Conservation (phyloP, 495 filamentous ascomycete species). For the Terfezia claveryi region DNA sequence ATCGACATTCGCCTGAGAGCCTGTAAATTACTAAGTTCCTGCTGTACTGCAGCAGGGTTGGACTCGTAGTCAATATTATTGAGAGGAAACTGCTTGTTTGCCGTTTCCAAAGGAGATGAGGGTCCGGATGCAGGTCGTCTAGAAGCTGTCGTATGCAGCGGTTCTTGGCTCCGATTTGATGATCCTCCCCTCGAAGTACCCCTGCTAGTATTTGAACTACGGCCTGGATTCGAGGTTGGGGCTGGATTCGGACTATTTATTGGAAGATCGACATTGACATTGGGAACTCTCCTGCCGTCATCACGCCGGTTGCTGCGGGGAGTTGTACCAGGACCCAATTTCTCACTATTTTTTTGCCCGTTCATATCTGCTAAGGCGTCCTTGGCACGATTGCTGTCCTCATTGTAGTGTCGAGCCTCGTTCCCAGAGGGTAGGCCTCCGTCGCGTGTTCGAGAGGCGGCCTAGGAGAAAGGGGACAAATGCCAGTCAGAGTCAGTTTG, state of each 20-base stretch:
- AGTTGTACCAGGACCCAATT: neutral
- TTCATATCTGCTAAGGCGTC: constrained; percentile 26
- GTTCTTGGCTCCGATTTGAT: constrained; percentile 10
- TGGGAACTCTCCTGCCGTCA: too few species aligned
- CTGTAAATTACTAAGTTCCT: constrained; percentile 87
- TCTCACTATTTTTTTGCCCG: neutral
- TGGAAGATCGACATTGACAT: too few species aligned
- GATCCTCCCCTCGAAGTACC: neutral
- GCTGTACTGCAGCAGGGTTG: constrained; percentile 72
- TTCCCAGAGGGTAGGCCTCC: constrained; percentile 38
- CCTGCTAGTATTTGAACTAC: too few species aligned
- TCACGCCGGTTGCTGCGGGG: too few species aligned
- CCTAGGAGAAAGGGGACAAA: constrained; percentile 1
- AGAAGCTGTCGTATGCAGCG: constrained; percentile 29
- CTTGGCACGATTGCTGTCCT: constrained; percentile 29
- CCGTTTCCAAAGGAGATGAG: constrained; percentile 26
- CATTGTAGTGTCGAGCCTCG: constrained; percentile 45
- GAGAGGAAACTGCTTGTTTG: constrained; percentile 56
- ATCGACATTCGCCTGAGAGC: constrained; percentile 94
- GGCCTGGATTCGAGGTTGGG: too few species aligned
- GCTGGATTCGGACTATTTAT: too few species aligned
- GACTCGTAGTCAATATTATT: constrained; percentile 85
- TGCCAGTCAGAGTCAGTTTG: neutral
- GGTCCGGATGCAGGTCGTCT: neutral
- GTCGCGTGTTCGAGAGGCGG: constrained; percentile 25